phyloP scores from a whole-genome alignment of 441 rosid species.

The Pelargonium myrrhifolium region DNA sequence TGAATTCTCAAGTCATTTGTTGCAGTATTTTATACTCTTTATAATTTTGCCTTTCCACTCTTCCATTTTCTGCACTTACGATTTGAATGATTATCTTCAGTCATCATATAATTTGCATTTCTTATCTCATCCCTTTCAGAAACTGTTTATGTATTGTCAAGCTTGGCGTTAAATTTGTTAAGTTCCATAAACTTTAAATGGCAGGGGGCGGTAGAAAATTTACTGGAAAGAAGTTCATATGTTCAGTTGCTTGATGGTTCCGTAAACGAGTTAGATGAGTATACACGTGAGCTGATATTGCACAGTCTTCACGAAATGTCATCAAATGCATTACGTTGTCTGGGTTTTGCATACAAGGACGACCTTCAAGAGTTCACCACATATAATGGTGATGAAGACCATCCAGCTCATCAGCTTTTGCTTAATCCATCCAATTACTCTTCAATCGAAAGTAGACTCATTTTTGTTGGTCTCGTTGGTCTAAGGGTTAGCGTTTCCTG shows the following conservation, averaged over 20 bases:
- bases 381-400: conserved; percentile 41
- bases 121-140: not conserved
- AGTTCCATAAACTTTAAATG: no score
- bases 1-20: no score
- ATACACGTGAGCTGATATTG: conserved; percentile 25
- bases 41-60: not conserved
- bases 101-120: not conserved
- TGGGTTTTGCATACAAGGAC: conserved; percentile 43
- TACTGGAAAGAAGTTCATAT: conserved; percentile 39
- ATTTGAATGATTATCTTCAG: not conserved
- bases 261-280: conserved; percentile 28
- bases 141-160: not conserved
- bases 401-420: conserved; percentile 77
- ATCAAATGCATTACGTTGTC: conserved; percentile 31
- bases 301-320: conserved; percentile 35
- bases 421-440: conserved; percentile 67
- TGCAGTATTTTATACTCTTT: no score
- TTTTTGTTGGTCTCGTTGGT: conserved; percentile 78
- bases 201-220: conserved; percentile 51
- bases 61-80: not conserved
- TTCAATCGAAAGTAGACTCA: conserved; percentile 67
- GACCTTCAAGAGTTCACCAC: conserved; percentile 37
- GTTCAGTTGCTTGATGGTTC: conserved; percentile 43
- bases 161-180: not conserved
- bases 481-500: conserved; percentile 50